Percentiles rank a stretch among this genome's conserved stretches.
phyloP scores from a whole-genome alignment of 352 stramenopile species.

The Hyaloperonospora arabidopsidis region DNA sequence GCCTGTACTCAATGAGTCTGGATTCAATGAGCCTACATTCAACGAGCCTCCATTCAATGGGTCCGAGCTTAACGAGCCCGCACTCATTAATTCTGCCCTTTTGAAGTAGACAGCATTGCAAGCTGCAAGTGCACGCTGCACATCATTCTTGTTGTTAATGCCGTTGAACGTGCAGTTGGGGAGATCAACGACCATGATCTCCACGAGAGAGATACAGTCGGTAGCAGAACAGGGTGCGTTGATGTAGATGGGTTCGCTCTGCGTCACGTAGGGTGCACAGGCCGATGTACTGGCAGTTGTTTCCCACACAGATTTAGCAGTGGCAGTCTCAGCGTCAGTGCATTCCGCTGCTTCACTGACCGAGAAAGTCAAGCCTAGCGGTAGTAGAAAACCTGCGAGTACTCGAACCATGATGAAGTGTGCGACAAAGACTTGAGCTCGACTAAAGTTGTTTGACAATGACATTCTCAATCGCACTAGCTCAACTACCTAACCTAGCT shows the following conservation, averaged over 20 bases:
- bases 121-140: slow-evolving; percentile 14
- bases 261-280: slow-evolving; percentile 17
- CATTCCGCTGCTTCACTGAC: slow-evolving; percentile 12
- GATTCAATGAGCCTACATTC: no score
- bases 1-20: no score
- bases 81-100: not conserved
- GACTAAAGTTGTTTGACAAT: not conserved
- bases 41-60: no score
- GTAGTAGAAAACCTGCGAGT: not conserved
- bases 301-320: slow-evolving; percentile 12
- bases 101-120: slow-evolving; percentile 11
- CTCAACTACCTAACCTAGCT: no score
- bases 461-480: not conserved
- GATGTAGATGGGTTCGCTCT: slow-evolving; percentile 14
- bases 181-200: slow-evolving; percentile 13
- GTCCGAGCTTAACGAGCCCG: no score
- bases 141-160: slow-evolving; percentile 26
- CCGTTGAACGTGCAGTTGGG: slow-evolving; percentile 18
- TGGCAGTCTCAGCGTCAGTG: slow-evolving; percentile 13
- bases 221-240: slow-evolving; percentile 22
- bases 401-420: not conserved
- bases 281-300: slow-evolving; percentile 6
- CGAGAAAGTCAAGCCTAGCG: not conserved
- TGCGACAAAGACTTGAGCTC: not conserved
- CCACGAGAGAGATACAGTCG: slow-evolving; percentile 15